Percentiles rank a stretch among this genome's conserved stretches.
Evolutionary conservation across 345 rosid genomes (phyloP).

Genomic region (Trapa bicornis): DNA sequence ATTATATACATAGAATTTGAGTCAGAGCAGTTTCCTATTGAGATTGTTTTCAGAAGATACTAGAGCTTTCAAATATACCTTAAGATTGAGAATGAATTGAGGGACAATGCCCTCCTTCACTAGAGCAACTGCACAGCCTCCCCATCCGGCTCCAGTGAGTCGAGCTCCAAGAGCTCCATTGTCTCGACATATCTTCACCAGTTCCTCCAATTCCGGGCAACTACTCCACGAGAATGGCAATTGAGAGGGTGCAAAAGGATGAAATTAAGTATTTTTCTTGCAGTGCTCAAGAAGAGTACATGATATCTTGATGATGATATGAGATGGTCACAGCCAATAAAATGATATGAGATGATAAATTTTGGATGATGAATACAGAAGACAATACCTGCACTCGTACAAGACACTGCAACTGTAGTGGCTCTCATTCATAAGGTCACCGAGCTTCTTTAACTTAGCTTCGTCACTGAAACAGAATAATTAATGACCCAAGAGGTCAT

Average conservation of each 20-base stretch:
- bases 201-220: constrained; percentile 95
- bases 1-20: neutral
- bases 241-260: neutral
- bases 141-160: constrained; percentile 99
- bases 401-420: constrained; percentile 83
- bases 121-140: constrained; percentile 87
- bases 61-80: constrained; percentile 32
- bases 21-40: neutral
- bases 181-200: constrained; percentile 49
- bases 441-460: constrained; percentile 73
- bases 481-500: neutral
- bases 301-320: neutral
- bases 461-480: constrained; percentile 48
- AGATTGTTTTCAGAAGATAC: neutral
- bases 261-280: neutral
- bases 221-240: constrained; percentile 18
- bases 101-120: constrained; percentile 72
- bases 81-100: constrained; percentile 65
- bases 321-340: neutral
- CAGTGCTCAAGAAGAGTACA: neutral
- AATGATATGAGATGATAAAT: neutral
- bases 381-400: constrained; percentile 80
- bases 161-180: constrained; percentile 85
- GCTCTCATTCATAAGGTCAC: constrained; percentile 87
- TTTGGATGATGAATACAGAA: neutral